These are phyloP conservation scores for Aegilops longissima DNA, from an alignment of 176 grass and related monocot genomes.

Conservation along the genomic window DNA sequence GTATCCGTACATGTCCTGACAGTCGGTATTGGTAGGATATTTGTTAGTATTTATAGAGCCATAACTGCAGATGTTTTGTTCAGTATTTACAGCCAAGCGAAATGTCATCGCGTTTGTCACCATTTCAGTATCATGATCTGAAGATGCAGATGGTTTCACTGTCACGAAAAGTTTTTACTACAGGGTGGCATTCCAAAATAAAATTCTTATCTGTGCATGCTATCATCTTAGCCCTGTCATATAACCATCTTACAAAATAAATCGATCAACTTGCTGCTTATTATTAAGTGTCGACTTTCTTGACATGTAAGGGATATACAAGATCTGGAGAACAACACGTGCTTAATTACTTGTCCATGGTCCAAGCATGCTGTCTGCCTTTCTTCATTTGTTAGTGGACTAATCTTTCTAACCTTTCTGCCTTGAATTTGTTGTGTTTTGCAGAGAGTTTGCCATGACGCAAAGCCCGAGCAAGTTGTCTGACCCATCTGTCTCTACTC, in stretches of 20 bases:
- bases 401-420: not conserved
- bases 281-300: too few relatives aligned
- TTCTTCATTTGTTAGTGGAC: not conserved
- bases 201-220: not conserved
- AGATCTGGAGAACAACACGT: too few relatives aligned
- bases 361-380: not conserved
- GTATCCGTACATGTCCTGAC: not conserved
- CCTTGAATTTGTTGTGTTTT: not conserved
- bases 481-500: not conserved
- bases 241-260: not conserved
- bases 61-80: not conserved
- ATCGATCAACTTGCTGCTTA: not conserved
- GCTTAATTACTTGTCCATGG: too few relatives aligned
- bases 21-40: not conserved
- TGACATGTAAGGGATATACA: too few relatives aligned
- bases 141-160: not conserved
- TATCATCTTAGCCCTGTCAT: not conserved
- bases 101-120: not conserved
- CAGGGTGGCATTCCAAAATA: not conserved
- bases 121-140: not conserved
- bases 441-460: not conserved
- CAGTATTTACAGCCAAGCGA: not conserved
- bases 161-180: not conserved
- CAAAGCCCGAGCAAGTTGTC: not conserved
- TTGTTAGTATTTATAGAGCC: not conserved